phyloP scores from a whole-genome alignment of 163 green algal species.

The Chlamydomonas reinhardtii region DNA sequence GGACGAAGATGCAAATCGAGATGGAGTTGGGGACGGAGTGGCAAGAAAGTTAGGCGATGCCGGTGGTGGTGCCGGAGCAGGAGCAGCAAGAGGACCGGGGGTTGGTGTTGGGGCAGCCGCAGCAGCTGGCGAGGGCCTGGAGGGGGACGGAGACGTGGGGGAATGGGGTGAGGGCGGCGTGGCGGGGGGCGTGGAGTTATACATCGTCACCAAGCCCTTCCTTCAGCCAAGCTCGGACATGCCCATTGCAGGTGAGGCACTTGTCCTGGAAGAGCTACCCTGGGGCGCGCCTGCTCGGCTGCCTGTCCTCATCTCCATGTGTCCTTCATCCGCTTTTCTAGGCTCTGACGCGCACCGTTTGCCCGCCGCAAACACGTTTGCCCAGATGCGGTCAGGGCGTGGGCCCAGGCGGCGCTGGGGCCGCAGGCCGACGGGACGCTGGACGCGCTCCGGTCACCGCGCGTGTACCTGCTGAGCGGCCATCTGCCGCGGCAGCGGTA shows the following conservation, averaged over 20 bases:
- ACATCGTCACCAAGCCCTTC: constrained; percentile 85
- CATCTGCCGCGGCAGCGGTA: constrained; percentile 25
- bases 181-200: constrained; percentile 39
- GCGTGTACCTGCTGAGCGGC: neutral
- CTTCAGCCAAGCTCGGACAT: constrained; percentile 4
- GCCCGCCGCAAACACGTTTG: no score
- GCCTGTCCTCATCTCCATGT: no score
- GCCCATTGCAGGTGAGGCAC: neutral
- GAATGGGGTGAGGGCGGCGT: neutral
- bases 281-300: no score
- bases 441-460: neutral
- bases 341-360: no score
- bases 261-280: no score
- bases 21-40: no score
- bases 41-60: no score
- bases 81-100: neutral
- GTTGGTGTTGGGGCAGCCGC: neutral
- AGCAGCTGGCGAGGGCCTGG: neutral
- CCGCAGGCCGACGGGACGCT: no score
- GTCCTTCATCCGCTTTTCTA: no score
- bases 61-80: no score
- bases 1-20: neutral
- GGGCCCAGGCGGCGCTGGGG: no score
- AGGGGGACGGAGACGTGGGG: neutral
- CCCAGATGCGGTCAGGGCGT: no score